Evolutionary conservation across 2,329 filamentous ascomycete species (phyloP), one percentile per base, ranked within the genome.

Genomic region (Aaosphaeria arxii): DNA sequence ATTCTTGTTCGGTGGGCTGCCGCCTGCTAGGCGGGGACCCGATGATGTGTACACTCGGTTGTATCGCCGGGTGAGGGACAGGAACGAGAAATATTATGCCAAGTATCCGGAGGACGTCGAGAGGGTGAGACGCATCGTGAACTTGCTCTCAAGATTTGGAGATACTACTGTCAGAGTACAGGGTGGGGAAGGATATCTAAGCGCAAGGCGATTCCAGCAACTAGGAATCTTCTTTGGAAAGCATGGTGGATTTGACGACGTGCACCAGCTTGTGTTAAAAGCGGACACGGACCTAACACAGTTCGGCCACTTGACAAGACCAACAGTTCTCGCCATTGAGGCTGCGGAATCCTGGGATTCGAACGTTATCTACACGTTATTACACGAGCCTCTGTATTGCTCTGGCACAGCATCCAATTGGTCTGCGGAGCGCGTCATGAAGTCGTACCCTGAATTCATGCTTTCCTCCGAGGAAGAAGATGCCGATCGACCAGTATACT

Each of bases 321-420:
- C 86, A 1, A 87, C 88, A 0, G 78, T 96, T 4, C 74, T 81
- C 4, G 75, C 79, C 0, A 74, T 96, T 28, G 90, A 95, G 66
- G 71, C 77, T 17, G 80, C 81, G 44, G 79, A 85, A 2, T 76
- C 79, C 2, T 91, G 90, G 61, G 91, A 96, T 62, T 80, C 82
- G 38, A 83, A 85, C 56, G 83, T 92, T 47, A 82, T 96, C 51
- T 97, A 96, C 66, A 87, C 88, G 28, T 77, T 96, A 36, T 74
- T 96, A 3, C 92, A 97, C 65, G 92, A 97, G 70, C 79, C 88
- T 6, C 86, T 91, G 57, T 97, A 96, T 75, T 92, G 87, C 67
- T 83, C 88, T 68, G 81, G 82, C 51, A 81, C 76, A 49, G 64
- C 63, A 6, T 86, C 89, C 2, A 80, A 83, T 48, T 96, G 91